These are phyloP conservation scores for Hypoxylon sp. DNA, from an alignment of 2,329 filamentous ascomycete genomes.

Conservation along the genomic window DNA sequence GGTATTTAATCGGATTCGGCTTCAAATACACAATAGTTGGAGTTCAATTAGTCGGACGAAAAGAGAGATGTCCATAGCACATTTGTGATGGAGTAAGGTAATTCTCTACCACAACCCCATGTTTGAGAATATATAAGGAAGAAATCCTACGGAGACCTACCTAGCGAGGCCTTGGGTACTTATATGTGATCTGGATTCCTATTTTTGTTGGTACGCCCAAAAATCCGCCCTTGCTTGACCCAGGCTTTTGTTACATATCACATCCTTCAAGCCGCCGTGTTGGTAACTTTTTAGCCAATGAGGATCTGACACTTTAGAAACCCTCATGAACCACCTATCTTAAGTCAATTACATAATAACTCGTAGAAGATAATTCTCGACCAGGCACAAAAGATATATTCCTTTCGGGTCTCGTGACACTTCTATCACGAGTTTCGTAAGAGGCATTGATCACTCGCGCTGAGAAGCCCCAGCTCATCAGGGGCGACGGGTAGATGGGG, in stretches of 20 bases:
- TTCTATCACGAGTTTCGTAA: neutral
- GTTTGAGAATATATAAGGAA: neutral
- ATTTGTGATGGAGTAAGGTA: neutral
- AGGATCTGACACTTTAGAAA: neutral
- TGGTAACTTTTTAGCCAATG: no score
- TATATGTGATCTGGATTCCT: neutral
- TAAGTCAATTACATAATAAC: neutral
- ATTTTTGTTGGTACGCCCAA: neutral
- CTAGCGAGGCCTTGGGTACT: neutral
- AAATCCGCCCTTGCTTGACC: neutral
- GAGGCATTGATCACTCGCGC: neutral
- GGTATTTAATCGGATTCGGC: neutral
- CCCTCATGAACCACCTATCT: neutral
- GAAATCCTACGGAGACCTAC: neutral
- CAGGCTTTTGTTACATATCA: neutral
- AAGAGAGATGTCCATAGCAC: neutral
- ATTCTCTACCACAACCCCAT: neutral
- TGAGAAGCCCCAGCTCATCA: neutral
- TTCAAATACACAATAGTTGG: neutral
- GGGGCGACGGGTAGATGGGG: conserved; percentile 32
- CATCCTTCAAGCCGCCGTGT: neutral
- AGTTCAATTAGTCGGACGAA: neutral
- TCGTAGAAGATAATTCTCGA: neutral
- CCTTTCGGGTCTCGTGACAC: conserved; percentile 27
- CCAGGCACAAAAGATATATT: neutral